Percentiles rank a stretch among this genome's conserved stretches.
Conservation (phyloP, 2,329 filamentous ascomycete species). For the Endoconidiophora laricicola region DNA sequence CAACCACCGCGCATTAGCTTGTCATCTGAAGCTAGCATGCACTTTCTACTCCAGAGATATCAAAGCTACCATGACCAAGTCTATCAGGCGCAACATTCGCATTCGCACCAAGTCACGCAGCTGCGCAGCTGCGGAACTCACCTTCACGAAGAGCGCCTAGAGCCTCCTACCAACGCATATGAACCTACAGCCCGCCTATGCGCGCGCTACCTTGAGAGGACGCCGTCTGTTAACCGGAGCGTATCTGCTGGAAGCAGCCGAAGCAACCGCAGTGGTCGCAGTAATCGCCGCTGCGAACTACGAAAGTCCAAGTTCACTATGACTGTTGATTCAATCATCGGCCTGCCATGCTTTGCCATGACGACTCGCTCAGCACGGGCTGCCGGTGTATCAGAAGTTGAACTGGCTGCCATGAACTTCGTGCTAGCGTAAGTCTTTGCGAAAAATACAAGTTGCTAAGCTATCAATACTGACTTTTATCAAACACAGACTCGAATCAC, state of each 20-base stretch:
- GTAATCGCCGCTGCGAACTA: neutral
- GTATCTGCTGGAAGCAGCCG: neutral
- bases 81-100: conserved; percentile 1
- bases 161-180: neutral
- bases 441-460: neutral
- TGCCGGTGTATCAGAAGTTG: conserved; percentile 5
- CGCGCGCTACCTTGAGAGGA: conserved; percentile 5
- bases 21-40: conserved; percentile 4
- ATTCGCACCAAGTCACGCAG: conserved; percentile 2
- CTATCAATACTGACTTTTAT: neutral
- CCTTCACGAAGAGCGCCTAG: neutral
- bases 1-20: neutral
- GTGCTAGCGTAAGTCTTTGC: conserved; percentile 10
- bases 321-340: conserved; percentile 5
- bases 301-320: conserved; percentile 3
- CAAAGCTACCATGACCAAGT: conserved; percentile 10
- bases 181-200: neutral
- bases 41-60: conserved; percentile 9
- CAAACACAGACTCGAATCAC: neutral
- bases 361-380: conserved; percentile 1
- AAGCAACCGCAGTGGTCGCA: neutral
- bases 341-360: conserved; percentile 10
- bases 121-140: conserved; percentile 1
- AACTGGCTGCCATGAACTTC: conserved; percentile 9
- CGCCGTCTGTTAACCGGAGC: conserved; percentile 2